Base-by-base conservation (phyloP, 495 filamentous ascomycete species). In the Penicillium coprophilum region DNA sequence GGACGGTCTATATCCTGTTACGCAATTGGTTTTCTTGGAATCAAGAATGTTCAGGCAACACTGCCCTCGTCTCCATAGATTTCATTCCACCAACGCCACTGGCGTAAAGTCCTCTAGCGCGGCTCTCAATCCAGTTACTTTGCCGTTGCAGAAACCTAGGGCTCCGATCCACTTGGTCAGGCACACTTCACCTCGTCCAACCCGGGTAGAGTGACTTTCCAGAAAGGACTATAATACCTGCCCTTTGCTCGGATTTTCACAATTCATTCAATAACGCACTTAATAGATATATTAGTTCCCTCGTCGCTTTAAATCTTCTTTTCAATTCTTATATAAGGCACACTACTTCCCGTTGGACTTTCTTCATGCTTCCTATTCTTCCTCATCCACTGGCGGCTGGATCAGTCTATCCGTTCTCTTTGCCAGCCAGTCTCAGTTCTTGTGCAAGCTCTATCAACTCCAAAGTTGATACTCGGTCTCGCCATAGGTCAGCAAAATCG, bases 401-500 rank as follows among this genome's bases (percentile, higher is more conserved):
- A 57, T 67, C 74, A 56, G 66, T 64, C 32, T 65, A 65, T 46
- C 68, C 73, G 43, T 63, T 75, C 31, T 70, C 74, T 31, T 63
- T 65, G 55, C 64, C 69, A 58, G 60, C 67, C 56, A 63, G 62
- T 34, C 60, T 70, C 38, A 59, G 64, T 43, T 70, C 72, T 48
- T 68, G 68, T 50, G 69, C 67, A 52, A 59, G 66, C 49, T 68
- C 74, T 19, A 53, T 66, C 43, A 71, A 67, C 58, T 62, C 66
- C 50, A 71, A 70, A 57, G 59, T 71, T 27, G 73, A 77, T 58
- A 58, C 68, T 31, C 65, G 71, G 60, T 71, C 73, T 70, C 73
- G 70, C 58, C 66, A 69, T 50, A 77, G 74, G 76, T 79, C 47
- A 75, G 74, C 74, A 68, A 41, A 57, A 64, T 59, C 47, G 53